Base-by-base conservation (phyloP, 352 stramenopile species). In the Globisporangium barbulae region DNA sequence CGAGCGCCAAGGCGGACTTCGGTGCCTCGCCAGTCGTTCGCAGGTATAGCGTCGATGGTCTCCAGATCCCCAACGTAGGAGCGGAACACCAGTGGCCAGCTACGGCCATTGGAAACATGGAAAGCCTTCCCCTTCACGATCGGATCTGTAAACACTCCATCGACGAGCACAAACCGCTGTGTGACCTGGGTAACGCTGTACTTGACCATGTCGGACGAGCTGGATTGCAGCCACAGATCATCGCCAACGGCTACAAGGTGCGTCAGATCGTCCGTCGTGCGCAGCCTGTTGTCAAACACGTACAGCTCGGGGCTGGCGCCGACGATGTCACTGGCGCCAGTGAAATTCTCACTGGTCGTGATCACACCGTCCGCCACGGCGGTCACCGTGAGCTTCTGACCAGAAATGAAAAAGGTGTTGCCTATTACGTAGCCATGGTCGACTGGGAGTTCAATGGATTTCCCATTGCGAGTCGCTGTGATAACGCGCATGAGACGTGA, bases 41-140 rank as follows among this genome's bases (percentile, higher is more conserved):
- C 72, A 22, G 85, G 83, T 3, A 89, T 57, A 5, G 77, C 79
- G 15, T 92, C 79, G 19, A 93, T 64, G 0, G 76, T 86, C 15
- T 81, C 67, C 9, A 94, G 61, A 52, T 74, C 71, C 8, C 72
- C 81, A 13, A 76, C 59, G 52, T 83, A 91, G 0, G 83, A 92
- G 1, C 83, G 78, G 33, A 94, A 94, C 2, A 90, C 72, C 15
- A 94, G 66, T 9, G 78, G 72, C 79, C 85, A 94, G 39, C 72
- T 77, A 1, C 64, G 75, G n/a, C 85, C 85, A 52, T 76, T 79
- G 6, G 69, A 61, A 8, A 76, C 63, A 21, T 82, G 62, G 13
- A 77, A 77, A 0, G 70, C 76, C 5, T 59, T 72, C 1, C 48
- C 64, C 48, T 69, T 76, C 3, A 85, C 44, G 53, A 93, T 67